phyloP scores from a whole-genome alignment of 2,329 filamentous ascomycete genomes.

The Albifimbria verrucaria region DNA sequence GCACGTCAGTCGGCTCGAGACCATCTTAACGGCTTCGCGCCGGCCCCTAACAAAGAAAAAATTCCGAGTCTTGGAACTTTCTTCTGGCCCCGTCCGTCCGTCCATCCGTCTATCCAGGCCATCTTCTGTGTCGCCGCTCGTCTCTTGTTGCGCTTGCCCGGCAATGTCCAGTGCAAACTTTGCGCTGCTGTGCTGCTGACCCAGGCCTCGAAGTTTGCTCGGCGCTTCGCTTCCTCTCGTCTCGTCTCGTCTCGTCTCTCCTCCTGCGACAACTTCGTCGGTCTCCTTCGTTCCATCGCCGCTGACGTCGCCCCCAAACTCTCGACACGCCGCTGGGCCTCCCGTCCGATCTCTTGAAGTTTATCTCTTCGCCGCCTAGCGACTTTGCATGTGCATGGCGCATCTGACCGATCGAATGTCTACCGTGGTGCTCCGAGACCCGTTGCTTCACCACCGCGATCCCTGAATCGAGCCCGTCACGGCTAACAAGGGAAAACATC shows the following conservation, averaged over 20 bases:
- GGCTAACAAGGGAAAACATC: too few relatives aligned
- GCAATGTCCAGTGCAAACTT: too few relatives aligned
- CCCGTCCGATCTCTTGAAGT: too few relatives aligned
- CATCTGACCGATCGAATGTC: not conserved
- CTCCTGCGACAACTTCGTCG: not conserved
- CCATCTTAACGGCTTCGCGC: not conserved
- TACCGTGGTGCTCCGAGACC: not conserved
- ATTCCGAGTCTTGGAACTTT: not conserved
- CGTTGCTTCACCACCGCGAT: not conserved
- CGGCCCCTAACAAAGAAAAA: not conserved
- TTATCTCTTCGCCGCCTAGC: too few relatives aligned
- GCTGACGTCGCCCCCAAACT: too few relatives aligned
- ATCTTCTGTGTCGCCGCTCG: too few relatives aligned
- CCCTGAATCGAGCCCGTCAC: not conserved
- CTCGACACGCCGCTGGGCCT: too few relatives aligned
- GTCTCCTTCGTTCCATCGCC: not conserved
- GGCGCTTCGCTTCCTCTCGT: not conserved
- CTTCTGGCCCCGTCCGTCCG: slow-evolving; percentile 5
- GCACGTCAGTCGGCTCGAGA: not conserved
- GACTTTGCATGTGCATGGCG: too few relatives aligned
- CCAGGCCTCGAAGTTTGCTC: not conserved
- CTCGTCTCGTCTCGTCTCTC: not conserved
- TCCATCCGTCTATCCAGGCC: slow-evolving; percentile 4
- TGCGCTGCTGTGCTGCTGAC: not conserved
- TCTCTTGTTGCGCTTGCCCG: too few relatives aligned